Evolutionary conservation across 768 basidiomycete genomes (phyloP), one percentile per base, ranked within the genome.

Genomic region (Polyporus arcularius): DNA sequence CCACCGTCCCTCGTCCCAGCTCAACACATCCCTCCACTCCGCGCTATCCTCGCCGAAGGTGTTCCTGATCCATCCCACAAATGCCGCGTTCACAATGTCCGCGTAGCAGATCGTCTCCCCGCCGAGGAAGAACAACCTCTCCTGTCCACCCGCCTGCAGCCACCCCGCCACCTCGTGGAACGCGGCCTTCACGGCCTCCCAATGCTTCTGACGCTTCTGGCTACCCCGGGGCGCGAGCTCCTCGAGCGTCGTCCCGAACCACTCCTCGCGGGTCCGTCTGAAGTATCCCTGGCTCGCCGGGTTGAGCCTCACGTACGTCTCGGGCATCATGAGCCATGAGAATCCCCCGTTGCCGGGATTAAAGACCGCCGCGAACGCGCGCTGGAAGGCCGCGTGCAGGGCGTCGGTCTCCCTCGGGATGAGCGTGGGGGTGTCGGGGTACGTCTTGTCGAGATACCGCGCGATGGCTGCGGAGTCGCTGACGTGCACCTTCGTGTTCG

Each of bases 391-490:
- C 2, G 67, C 69, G 51, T 83, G 74, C 14, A 85, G 69, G 0
- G 76, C 76, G 30, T 71, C 68, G 0, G 74, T 76, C n/a, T 75
- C 79, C 1, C 49, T 30, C 0, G 78, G 79, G 60, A 82, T 66
- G n/a, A 84, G 66, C 4, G 55, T 63, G 2, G 76, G 78, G 0
- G 76, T 73, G 47, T 74, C 67, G 0, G 84, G 81, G 63, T 85
- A 86, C 0, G 76, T 74, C 6, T 73, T 71, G 55, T 85, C 84
- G 52, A 86, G 74, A 69, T 86, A 85, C 15, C 73, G 64, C 4
- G 79, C 82, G 59, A 86, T 85, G 16, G 61, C 67, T 50, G 73
- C 64, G 0, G 84, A 83, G 28, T 85, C 81, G 7, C 77, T 60
- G 26, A 85, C 38, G 3, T 70, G 60, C 0, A 65, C 60, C 7